A percentile compares a stretch with the other conserved stretches of the same genome.
Evolutionary conservation across 2,329 filamentous ascomycete species (phyloP).

Genomic region (Ophiosphaerella narmari): DNA sequence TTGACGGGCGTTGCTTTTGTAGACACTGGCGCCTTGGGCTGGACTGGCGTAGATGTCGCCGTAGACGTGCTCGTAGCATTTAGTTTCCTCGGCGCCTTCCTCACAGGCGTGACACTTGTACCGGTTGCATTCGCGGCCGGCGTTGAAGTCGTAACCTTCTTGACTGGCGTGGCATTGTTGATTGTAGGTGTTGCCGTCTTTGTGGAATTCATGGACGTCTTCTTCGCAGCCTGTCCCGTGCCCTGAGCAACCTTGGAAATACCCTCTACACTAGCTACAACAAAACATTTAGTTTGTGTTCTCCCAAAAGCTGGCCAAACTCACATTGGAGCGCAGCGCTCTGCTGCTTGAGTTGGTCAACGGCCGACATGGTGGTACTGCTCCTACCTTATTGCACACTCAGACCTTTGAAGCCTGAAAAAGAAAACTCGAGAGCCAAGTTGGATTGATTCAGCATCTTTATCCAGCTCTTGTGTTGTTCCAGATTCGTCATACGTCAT

Average conservation of each 20-base stretch:
- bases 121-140: conserved; percentile 7
- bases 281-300: conserved; percentile 4
- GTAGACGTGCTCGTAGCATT: conserved; percentile 12
- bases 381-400: too few relatives aligned
- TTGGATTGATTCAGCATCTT: background rate
- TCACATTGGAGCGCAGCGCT: conserved; percentile 49
- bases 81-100: conserved; percentile 26
- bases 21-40: conserved; percentile 11
- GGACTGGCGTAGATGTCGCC: conserved; percentile 5
- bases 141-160: conserved; percentile 25
- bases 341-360: conserved; percentile 49
- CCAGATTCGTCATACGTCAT: conserved; percentile 25
- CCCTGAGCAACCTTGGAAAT: conserved; percentile 34
- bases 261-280: conserved; percentile 34
- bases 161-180: conserved; percentile 20
- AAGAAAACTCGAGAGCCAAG: background rate
- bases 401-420: too few relatives aligned
- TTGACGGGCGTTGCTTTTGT: conserved; percentile 15
- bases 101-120: conserved; percentile 28
- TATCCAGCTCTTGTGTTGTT: conserved; percentile 4
- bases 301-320: conserved; percentile 4
- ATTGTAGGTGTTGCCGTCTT: conserved; percentile 19
- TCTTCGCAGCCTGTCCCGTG: conserved; percentile 29
- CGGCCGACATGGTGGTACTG: conserved; percentile 33
- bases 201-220: conserved; percentile 24